Evolutionary conservation across 2,329 filamentous ascomycete species (phyloP), one percentile per base, ranked within the genome.

Genomic region (Penicillium hesseltinei): DNA sequence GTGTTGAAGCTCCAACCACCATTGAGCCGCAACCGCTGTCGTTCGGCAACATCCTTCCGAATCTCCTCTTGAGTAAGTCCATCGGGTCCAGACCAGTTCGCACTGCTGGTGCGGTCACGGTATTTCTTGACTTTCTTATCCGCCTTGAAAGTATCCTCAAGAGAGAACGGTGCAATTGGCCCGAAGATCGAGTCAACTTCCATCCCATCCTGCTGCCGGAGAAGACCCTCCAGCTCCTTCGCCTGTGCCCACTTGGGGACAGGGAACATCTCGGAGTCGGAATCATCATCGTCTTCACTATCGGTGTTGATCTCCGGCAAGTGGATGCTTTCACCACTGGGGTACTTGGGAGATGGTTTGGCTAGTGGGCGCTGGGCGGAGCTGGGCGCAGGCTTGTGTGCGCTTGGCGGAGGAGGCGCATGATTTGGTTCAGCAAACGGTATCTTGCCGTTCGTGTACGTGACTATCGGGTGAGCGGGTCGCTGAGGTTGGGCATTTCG

Each of bases 291-390:
- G 58, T 96, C 91, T 68, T 96, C 92, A 31, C 91, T 92, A 71
- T 99, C 95, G 1, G 94, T 97, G 62, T 92, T 87, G 66, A 99
- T 97, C 66, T 99, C 94, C 0, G 94, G 93, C 3, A 99, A 84
- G 64, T 94, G 89, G 68, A 99, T 97, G 51, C 84, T 85, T 58
- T 99, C 94, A 59, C 92, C 91, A 66, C 91, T 93, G 60, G 88
- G 89, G 76, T 95, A 96, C 51, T 90, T 86, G 1, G 92, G 92
- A 1, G 92, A 96, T 31, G 89, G 88, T 63, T 85, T 83, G 19
- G 83, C 66, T 3, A 67, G 45, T 25, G 61, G 50, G 59, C 75
- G 77, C 53, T 72, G 66, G 44, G 71, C 67, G 44, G 73, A 69
- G 53, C 64, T 66, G 67, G 89, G 83, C 10, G 82, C 86, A 1